A percentile compares a stretch with the other conserved stretches of the same genome.
These are phyloP conservation scores for Myriosclerotinia duriaeana DNA, from an alignment of 2,329 filamentous ascomycete species.

Conservation along the genomic window DNA sequence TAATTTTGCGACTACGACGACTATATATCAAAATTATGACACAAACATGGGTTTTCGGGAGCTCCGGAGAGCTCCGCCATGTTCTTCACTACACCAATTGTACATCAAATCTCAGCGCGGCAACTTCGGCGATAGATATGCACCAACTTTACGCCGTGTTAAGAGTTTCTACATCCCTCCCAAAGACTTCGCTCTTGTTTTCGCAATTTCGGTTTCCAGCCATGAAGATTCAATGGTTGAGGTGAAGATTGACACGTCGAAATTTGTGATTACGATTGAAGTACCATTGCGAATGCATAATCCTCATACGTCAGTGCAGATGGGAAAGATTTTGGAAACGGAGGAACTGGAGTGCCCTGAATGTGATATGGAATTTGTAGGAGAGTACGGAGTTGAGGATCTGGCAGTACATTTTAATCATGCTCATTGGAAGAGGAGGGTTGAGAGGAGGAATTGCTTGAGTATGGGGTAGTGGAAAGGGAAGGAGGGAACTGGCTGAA, in stretches of 20 bases:
- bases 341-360: constrained; percentile 23
- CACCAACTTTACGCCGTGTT: constrained; percentile 18
- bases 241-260: constrained; percentile 11
- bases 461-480: background rate
- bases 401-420: constrained; percentile 19
- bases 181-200: background rate
- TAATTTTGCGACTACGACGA: background rate
- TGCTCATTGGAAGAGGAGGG: constrained; percentile 20
- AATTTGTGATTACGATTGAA: constrained; percentile 16
- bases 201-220: background rate
- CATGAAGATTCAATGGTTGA: constrained; percentile 11
- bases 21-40: constrained; percentile 3
- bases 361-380: constrained; percentile 17
- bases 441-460: constrained; percentile 16
- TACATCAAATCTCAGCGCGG: constrained; percentile 17
- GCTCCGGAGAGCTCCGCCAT: constrained; percentile 19
- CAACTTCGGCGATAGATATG: constrained; percentile 6
- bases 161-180: constrained; percentile 21
- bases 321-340: background rate
- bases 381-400: constrained; percentile 7
- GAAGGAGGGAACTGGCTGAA: background rate
- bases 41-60: background rate
- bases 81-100: constrained; percentile 18
- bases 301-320: background rate
- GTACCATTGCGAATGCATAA: constrained; percentile 12